Conservation (phyloP, 148 eudicot species). For the Nepenthes mirabilis region DNA sequence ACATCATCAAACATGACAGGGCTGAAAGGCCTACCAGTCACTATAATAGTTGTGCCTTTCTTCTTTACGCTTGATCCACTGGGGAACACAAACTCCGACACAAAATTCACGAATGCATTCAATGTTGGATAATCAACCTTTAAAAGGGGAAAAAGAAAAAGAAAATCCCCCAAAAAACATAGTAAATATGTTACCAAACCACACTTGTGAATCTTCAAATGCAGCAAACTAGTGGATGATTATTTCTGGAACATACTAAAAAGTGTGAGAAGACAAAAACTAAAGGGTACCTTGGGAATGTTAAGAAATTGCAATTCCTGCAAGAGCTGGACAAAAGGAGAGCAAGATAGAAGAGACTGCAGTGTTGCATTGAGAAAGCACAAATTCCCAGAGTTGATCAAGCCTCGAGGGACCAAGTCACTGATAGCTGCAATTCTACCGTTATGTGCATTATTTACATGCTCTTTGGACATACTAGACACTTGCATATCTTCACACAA, state of each 20-base stretch:
- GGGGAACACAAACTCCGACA: conserved; percentile 53
- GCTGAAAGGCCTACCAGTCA: conserved; percentile 68
- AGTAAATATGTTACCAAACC: neutral
- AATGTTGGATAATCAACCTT: conserved; percentile 72
- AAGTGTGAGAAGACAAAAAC: neutral
- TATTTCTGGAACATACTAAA: neutral
- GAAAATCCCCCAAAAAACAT: neutral
- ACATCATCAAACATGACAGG: conserved; percentile 77
- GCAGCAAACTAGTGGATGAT: too few relatives aligned
- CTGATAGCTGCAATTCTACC: conserved; percentile 18
- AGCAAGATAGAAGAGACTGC: conserved; percentile 82
- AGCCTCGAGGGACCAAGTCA: conserved; percentile 68
- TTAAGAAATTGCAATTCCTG: conserved; percentile 51
- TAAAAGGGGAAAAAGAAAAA: neutral
- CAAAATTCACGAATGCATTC: conserved; percentile 54
- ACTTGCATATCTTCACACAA: conserved; percentile 11
- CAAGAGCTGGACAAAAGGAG: conserved; percentile 73
- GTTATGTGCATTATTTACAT: conserved; percentile 19
- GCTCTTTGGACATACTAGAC: conserved; percentile 16
- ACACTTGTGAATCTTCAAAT: too few relatives aligned
- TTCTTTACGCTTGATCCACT: conserved; percentile 31
- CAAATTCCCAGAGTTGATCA: conserved; percentile 78
- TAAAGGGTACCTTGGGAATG: conserved; percentile 48
- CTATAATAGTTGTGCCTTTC: conserved; percentile 33
- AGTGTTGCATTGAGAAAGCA: conserved; percentile 89